Evolutionary conservation across 495 filamentous ascomycete genomes (phyloP).

Genomic region (Hyaloscypha finlandica): DNA sequence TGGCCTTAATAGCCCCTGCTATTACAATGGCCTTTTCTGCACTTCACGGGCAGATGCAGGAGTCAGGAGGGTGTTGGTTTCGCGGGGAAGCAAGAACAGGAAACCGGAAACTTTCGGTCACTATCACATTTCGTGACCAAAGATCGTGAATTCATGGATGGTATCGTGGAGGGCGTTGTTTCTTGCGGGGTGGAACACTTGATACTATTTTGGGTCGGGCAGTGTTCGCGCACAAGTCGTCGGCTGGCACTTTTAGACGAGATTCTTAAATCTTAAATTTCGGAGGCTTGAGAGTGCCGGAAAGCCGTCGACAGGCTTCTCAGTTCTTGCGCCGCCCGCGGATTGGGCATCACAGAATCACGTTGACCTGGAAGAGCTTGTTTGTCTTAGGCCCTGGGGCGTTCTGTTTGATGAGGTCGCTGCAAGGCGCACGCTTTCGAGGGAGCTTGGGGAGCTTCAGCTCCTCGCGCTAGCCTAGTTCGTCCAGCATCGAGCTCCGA

Average conservation of each 20-base stretch:
- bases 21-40: neutral
- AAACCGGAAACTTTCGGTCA: neutral
- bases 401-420: too few species aligned
- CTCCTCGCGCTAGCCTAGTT: neutral
- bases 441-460: neutral
- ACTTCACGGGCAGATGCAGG: neutral
- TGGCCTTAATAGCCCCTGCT: neutral
- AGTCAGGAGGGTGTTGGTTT: neutral
- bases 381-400: neutral
- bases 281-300: neutral
- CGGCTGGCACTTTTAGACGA: neutral
- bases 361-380: neutral
- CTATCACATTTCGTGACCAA: neutral
- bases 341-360: neutral
- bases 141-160: neutral
- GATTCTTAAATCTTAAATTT: neutral
- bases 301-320: neutral
- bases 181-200: neutral
- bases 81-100: neutral
- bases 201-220: constrained; percentile 1
- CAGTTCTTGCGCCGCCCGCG: too few species aligned
- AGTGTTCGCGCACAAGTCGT: neutral
- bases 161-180: neutral
- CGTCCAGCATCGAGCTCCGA: neutral
- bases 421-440: too few species aligned